Evolutionary conservation across 495 filamentous ascomycete species (phyloP).

Genomic region (Chaetomium cochliodes): DNA sequence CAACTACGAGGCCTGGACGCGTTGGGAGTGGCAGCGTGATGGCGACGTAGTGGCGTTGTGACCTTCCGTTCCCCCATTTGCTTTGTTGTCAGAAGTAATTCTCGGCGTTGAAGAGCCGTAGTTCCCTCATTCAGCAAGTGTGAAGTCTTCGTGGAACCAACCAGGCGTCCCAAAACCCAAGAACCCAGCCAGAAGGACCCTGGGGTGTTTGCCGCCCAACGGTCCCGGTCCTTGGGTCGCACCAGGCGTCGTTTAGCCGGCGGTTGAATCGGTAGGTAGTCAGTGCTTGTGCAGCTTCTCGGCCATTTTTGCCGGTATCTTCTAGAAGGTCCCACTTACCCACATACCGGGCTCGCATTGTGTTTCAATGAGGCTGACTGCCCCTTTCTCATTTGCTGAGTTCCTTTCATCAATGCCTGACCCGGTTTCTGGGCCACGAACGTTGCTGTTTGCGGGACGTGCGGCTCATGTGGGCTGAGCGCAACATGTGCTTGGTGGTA

Average conservation of each 20-base stretch:
- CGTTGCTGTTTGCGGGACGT: not conserved
- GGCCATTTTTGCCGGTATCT: slow-evolving; percentile 16
- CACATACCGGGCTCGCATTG: slow-evolving; percentile 6
- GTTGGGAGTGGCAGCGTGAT: not conserved
- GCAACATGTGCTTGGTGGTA: not conserved
- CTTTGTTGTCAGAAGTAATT: not conserved
- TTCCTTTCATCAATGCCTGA: slow-evolving; percentile 18
- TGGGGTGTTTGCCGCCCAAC: not conserved
- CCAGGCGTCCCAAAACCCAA: not conserved
- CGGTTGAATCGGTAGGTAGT: slow-evolving; percentile 32
- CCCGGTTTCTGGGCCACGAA: slow-evolving; percentile 17
- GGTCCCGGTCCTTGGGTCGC: slow-evolving; percentile 15
- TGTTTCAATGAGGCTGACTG: slow-evolving; percentile 22
- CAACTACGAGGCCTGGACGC: not conserved
- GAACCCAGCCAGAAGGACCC: not conserved
- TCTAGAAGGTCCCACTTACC: slow-evolving; percentile 1
- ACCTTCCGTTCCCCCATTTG: not conserved
- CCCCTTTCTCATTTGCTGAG: slow-evolving; percentile 25
- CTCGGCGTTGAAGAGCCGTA: slow-evolving; percentile 13
- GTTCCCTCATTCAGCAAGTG: slow-evolving; percentile 17
- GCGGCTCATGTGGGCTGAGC: slow-evolving; percentile 7
- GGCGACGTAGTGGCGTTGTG: slow-evolving; percentile 1
- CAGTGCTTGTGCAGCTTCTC: not conserved
- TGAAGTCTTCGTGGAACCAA: slow-evolving; percentile 11
- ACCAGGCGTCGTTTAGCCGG: slow-evolving; percentile 24